Percentiles rank a stretch among this genome's conserved stretches.
These are phyloP conservation scores for Mallotus nudiflorus DNA, from an alignment of 345 rosid genomes.

Conservation along the genomic window DNA sequence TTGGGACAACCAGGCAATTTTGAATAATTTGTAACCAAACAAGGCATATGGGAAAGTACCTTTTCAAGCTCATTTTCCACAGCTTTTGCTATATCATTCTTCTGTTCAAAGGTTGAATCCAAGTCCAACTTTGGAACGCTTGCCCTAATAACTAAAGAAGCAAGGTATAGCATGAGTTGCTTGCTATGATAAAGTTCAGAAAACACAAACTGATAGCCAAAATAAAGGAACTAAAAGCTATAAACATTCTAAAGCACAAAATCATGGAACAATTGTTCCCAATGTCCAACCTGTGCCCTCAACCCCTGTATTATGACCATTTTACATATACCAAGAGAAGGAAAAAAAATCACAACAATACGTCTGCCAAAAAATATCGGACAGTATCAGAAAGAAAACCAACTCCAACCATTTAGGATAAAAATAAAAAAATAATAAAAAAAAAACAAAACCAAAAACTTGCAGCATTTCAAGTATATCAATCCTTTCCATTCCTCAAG, in stretches of 20 bases:
- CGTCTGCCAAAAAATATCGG: background rate
- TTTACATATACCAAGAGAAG: background rate
- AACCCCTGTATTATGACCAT: background rate
- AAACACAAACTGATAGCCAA: background rate
- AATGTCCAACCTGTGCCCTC: too few species aligned
- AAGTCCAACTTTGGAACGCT: conserved; percentile 28
- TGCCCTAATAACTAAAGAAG: conserved; percentile 22
- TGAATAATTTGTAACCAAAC: background rate
- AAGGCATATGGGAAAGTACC: conserved; percentile 3
- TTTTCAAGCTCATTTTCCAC: conserved; percentile 25
- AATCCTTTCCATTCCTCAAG: background rate
- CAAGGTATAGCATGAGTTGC: conserved; percentile 8
- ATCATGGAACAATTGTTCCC: background rate
- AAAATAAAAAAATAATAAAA: too few species aligned
- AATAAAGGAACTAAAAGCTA: background rate
- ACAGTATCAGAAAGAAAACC: background rate
- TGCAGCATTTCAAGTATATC: background rate
- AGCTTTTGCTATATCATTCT: conserved; percentile 26
- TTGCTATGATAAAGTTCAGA: background rate
- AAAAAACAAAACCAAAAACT: background rate
- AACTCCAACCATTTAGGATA: background rate
- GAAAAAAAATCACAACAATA: background rate
- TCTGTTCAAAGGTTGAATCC: conserved; percentile 28
- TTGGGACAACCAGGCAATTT: background rate
- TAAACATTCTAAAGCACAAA: background rate